Conservation (phyloP, 164 flowering plant species). For the Vitis rotundifolia region DNA sequence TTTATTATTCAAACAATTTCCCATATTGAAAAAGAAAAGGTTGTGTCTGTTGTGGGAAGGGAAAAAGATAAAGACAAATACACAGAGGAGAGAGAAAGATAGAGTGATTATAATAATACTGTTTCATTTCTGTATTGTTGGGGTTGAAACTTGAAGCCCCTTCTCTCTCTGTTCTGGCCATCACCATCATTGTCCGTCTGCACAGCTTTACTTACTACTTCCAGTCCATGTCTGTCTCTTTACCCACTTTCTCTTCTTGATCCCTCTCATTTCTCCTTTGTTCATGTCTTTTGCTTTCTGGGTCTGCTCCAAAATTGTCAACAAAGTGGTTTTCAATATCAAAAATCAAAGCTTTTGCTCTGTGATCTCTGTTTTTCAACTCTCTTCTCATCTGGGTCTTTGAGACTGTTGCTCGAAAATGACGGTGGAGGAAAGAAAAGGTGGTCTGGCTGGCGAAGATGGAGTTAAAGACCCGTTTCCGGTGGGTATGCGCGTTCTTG, state of each 20-base stretch:
- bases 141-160: conserved; percentile 13
- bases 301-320: conserved; percentile 7
- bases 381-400: conserved; percentile 15
- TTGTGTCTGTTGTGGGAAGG: conserved; percentile 4
- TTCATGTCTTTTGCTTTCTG: conserved; percentile 13
- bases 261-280: conserved; percentile 2
- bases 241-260: not conserved
- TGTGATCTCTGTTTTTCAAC: conserved; percentile 14
- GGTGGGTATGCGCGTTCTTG: conserved; percentile 69
- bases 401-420: conserved; percentile 17
- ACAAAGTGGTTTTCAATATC: not conserved
- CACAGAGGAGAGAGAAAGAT: conserved; percentile 3
- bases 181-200: conserved; percentile 35
- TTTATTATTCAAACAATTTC: no score
- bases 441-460: conserved; percentile 15
- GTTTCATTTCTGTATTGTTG: conserved; percentile 22
- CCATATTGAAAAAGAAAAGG: not conserved
- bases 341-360: conserved; percentile 12
- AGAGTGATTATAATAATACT: conserved; percentile 9
- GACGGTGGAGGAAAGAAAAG: conserved; percentile 35
- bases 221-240: conserved; percentile 4
- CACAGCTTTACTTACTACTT: conserved; percentile 21
- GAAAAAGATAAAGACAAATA: conserved; percentile 25
- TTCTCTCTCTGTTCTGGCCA: conserved; percentile 22
- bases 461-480: conserved; percentile 41